These are phyloP conservation scores for Dactylorhiza incarnata DNA, from an alignment of 106 monocot genomes.

Conservation along the genomic window DNA sequence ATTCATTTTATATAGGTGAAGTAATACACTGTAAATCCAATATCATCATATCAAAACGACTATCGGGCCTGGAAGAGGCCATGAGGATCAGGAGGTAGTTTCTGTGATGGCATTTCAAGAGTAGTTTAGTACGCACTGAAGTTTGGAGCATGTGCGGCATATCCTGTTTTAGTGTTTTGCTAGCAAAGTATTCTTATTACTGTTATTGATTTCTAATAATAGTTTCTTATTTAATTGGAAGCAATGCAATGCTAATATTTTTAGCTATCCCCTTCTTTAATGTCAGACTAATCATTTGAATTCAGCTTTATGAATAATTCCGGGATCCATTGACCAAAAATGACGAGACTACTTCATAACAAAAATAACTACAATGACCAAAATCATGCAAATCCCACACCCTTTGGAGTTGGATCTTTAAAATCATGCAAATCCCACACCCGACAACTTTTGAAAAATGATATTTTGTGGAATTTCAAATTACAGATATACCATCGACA, in stretches of 20 bases:
- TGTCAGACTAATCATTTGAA: background rate
- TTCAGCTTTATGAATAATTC: background rate
- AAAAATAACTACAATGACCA: background rate
- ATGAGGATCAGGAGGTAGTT: conserved; percentile 51
- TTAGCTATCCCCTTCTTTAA: background rate
- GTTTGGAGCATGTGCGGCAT: background rate
- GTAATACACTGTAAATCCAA: conserved; percentile 7
- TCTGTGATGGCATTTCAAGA: background rate
- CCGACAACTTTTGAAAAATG: background rate
- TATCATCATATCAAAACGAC: conserved; percentile 31
- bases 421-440: background rate
- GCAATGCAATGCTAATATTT: background rate
- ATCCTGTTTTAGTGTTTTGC: background rate
- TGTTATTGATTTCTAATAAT: background rate
- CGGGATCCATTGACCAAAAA: background rate
- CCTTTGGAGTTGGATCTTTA: background rate
- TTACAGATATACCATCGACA: too few relatives aligned
- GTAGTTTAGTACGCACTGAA: background rate
- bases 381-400: background rate
- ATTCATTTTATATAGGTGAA: conserved; percentile 24
- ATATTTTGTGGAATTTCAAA: too few relatives aligned
- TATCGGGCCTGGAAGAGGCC: conserved; percentile 61
- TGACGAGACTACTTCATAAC: background rate
- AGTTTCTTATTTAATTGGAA: background rate
- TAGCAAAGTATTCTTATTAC: background rate